A percentile compares a stretch with the other conserved stretches of the same genome.
phyloP scores from a whole-genome alignment of 1,139 yeast genomes.

The Taphrina communis region DNA sequence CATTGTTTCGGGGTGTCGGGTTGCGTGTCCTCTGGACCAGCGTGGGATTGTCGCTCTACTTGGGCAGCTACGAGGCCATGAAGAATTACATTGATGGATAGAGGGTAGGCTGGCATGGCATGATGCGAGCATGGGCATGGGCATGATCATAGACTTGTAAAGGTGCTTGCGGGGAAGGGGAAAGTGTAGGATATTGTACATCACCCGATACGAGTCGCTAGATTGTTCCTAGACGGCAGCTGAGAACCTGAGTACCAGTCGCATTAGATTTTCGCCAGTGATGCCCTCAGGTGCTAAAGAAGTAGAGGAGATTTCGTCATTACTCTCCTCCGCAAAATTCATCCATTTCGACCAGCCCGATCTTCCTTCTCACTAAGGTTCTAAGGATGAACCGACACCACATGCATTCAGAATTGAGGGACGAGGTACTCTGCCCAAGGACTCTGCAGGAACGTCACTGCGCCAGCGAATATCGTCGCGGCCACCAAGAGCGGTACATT shows the following conservation, averaged over 20 bases:
- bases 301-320: conserved; percentile 11
- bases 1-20: conserved; percentile 82
- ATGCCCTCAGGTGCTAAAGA: not conserved
- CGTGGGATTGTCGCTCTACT: conserved; percentile 97
- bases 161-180: not conserved
- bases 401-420: conserved; percentile 24
- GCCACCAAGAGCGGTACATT: conserved; percentile 35
- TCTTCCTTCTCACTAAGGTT: too few species aligned
- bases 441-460: conserved; percentile 37
- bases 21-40: conserved; percentile 98
- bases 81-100: conserved; percentile 38
- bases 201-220: not conserved
- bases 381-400: too few species aligned
- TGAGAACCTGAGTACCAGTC: too few species aligned
- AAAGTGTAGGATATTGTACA: not conserved
- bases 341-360: not conserved
- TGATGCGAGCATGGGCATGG: not conserved
- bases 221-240: too few species aligned
- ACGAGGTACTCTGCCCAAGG: conserved; percentile 41
- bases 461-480: conserved; percentile 36
- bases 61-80: conserved; percentile 67
- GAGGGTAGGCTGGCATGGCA: not conserved
- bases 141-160: not conserved
- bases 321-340: conserved; percentile 1
- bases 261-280: too few species aligned